phyloP scores from a whole-genome alignment of 257 asterid species.

The Nicotiana noctiflora region DNA sequence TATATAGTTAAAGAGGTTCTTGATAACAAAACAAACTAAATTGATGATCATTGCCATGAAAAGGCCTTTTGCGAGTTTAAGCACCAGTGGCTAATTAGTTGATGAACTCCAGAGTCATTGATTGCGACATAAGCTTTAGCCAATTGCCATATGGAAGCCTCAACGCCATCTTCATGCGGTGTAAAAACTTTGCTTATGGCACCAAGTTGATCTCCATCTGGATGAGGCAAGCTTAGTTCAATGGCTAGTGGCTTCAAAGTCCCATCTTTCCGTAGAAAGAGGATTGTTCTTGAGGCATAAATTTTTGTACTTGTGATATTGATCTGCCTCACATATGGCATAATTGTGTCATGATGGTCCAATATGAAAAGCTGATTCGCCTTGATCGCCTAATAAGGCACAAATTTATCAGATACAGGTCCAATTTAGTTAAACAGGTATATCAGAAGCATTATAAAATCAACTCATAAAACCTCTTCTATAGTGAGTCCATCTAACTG shows the following conservation, averaged over 20 bases:
- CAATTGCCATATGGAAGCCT: constrained; percentile 44
- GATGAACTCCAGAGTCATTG: constrained; percentile 52
- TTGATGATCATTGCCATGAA: neutral
- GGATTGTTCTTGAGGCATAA: constrained; percentile 49
- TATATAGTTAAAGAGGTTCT: neutral
- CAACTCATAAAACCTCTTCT: constrained; percentile 29
- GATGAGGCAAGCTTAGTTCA: constrained; percentile 48
- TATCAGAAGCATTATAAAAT: neutral
- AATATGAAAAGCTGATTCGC: constrained; percentile 31
- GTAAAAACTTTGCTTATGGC: constrained; percentile 40
- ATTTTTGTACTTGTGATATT: constrained; percentile 40
- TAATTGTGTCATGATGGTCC: constrained; percentile 51
- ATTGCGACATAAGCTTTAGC: constrained; percentile 53
- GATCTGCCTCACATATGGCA: constrained; percentile 48
- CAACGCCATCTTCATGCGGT: constrained; percentile 29
- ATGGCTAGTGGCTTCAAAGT: constrained; percentile 43
- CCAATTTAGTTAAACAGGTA: neutral
- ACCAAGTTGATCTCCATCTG: constrained; percentile 36
- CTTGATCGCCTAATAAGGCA: constrained; percentile 29
- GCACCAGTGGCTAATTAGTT: constrained; percentile 56
- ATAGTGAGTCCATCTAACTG: constrained; percentile 37
- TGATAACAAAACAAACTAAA: neutral
- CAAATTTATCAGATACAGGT: neutral
- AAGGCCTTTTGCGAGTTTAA: neutral
- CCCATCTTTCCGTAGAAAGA: constrained; percentile 37